phyloP scores from a whole-genome alignment of 257 asterid genomes.

The Oldenlandia corymbosa region DNA sequence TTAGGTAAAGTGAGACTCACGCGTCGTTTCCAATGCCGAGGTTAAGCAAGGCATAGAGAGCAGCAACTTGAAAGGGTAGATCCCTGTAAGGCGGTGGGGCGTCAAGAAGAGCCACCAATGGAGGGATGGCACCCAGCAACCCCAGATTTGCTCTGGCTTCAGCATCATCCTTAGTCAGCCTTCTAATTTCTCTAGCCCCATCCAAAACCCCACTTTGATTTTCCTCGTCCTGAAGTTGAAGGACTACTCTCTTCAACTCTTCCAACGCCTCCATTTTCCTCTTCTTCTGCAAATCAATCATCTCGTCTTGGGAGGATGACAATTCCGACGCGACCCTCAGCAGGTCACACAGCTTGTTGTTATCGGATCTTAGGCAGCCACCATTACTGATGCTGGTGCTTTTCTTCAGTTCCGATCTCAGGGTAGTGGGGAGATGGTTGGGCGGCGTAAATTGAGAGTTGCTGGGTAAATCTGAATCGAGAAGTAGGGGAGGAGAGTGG shows the following conservation, averaged over 20 bases:
- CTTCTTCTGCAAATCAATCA: conserved; percentile 45
- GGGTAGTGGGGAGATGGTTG: background rate
- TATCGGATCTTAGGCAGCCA: conserved; percentile 35
- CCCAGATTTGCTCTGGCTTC: conserved; percentile 67
- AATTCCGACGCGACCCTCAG: conserved; percentile 23
- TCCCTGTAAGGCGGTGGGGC: conserved; percentile 38
- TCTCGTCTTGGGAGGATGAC: conserved; percentile 16
- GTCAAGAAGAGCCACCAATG: conserved; percentile 65
- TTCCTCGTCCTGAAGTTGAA: conserved; percentile 22
- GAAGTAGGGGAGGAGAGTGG: conserved; percentile 1
- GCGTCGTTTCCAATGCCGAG: conserved; percentile 64
- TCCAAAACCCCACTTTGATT: conserved; percentile 28
- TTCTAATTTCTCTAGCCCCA: conserved; percentile 69
- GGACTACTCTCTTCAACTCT: conserved; percentile 45
- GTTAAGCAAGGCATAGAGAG: conserved; percentile 81
- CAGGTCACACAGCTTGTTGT: conserved; percentile 55
- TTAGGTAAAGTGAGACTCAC: conserved; percentile 27
- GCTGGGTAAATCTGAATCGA: background rate
- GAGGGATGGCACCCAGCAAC: conserved; percentile 81
- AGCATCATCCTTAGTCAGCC: conserved; percentile 56
- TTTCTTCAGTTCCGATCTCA: conserved; percentile 21
- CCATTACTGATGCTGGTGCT: background rate
- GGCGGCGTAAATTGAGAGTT: background rate
- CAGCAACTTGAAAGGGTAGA: conserved; percentile 49
- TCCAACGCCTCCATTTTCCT: conserved; percentile 52